Evolutionary conservation across 1,139 yeast genomes (phyloP), one percentile per base, ranked within the genome.

Genomic region (Dujonia santamariae): DNA sequence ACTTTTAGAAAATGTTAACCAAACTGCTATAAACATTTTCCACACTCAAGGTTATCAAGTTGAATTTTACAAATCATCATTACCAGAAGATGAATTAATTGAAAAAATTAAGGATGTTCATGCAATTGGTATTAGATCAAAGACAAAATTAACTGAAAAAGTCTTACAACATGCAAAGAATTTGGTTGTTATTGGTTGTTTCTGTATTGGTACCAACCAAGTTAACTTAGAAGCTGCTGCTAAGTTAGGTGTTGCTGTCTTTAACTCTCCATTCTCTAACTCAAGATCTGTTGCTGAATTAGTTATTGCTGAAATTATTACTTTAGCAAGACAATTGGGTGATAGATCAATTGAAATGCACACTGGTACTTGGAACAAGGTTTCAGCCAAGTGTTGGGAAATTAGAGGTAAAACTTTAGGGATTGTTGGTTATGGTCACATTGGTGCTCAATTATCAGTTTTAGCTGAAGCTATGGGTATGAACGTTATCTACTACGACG

Each of bases 161-260:
- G 78, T 92, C 25, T 72, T 92, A 51, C 73, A 78, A 46, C 86
- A 85, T 49, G 98, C 98, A 37, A 83, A 81, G 59, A 86, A 92
- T 67, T 74, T 92, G 62, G 87, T 86, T 22, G 90, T 79, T 29
- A 72, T 94, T 62, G 99, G 99, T 39, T 92, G 99, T 70, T 92
- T 92, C 84, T 92, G 99, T 73, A 92, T 92, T 53, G 99, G 99
- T 54, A 94, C 98, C 39, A 92, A 92, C 68, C 99, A 92, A 69
- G 99, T 92, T 39, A 94, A 92, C 59, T 75, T 92, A 48, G 86
- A 85, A 46, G 85, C 61, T 51, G 99, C 99, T 40, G 97, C 97
- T 44, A 78, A 82, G 54, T 75, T 78, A 34, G 99, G 99, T 68
- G 77, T 90, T 61, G 90, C 97, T 34, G 98, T 92, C 21, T 92